Base-by-base conservation (phyloP, 2,329 filamentous ascomycete genomes). In the Fusarium tjaetaba region DNA sequence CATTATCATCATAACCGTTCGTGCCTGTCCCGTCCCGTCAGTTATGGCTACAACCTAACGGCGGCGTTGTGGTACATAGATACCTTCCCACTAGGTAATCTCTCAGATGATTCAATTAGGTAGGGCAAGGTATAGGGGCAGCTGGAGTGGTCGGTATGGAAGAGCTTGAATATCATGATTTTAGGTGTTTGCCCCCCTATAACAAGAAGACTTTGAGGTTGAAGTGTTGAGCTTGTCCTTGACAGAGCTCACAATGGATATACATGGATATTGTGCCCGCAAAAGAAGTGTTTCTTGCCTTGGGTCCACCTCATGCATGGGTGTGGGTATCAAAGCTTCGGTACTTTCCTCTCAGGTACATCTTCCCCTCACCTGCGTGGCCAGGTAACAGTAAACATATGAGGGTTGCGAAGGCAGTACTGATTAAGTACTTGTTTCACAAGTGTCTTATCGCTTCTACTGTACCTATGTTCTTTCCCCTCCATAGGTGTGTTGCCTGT, bases 401-500 rank as follows among this genome's bases (percentile, higher is more conserved):
- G 13, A 15, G 53, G 51, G 36, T 43, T 46, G n/a, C 63, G 39
- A 58, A 22, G 39, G 42, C 38, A 75, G 55, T 36, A 61, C 32
- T 38, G 38, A 38, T 34, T 42, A 24, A 56, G 30, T 71, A 73
- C 65, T 48, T 61, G 7, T 39, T 15, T 18, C 22, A 22, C 7
- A 43, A 28, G 65, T 70, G 58, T 53, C 26, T 61, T 32, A 45
- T 61, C 65, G 30, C 32, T 58, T 41, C 32, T 34, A n/a, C 45
- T 48, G 45, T 28, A 6, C 26, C 26, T 28, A 7, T 59, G 45
- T 71, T 69, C 61, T 66, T 74, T 73, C 65, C 73, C 64, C 58
- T 72, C 68, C 65, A 72, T 74, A n/a, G n/a, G n/a, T n/a, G 62
- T 58, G 61, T 36, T 70, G 42, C 55, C 55, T n/a, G 48, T 52